A percentile compares a stretch with the other conserved stretches of the same genome.
Evolutionary conservation across 208 protist species (phyloP).

Genomic region (Leptomonas pyrrhocoris): DNA sequence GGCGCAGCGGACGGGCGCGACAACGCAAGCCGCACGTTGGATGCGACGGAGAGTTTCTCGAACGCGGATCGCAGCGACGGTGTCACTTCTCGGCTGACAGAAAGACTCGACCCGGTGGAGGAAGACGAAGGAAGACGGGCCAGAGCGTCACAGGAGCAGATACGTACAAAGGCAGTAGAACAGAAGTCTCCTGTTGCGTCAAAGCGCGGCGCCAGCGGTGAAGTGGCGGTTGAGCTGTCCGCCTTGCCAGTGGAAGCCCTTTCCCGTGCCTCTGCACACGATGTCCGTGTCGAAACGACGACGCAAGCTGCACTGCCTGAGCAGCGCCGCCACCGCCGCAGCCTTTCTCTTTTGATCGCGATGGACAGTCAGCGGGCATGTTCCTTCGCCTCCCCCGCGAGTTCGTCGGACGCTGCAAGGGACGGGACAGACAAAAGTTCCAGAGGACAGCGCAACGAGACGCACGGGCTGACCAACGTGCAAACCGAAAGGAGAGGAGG

Average conservation of each 20-base stretch:
- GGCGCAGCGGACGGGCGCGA: neutral
- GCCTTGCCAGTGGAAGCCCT: neutral
- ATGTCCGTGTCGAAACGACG: neutral
- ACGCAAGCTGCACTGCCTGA: neutral
- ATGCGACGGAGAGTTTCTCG: too few species aligned
- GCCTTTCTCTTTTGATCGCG: neutral
- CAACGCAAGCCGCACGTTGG: neutral
- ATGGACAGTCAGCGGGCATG: neutral
- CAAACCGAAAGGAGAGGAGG: neutral
- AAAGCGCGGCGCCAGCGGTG: neutral
- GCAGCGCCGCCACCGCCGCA: neutral
- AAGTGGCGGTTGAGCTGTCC: neutral
- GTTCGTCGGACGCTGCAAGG: neutral
- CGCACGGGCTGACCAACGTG: neutral
- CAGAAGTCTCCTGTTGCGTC: neutral
- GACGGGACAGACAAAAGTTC: neutral
- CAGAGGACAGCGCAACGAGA: constrained; percentile 1
- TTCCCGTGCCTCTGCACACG: neutral
- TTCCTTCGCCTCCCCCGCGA: neutral
- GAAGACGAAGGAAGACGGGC: too few species aligned
- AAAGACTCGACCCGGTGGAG: too few species aligned
- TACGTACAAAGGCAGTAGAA: neutral
- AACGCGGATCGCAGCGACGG: too few species aligned
- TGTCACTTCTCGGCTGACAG: too few species aligned
- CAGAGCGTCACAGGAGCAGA: too few species aligned